These are phyloP conservation scores for Avena sativa DNA, from an alignment of 176 grass and related monocot species.

Conservation along the genomic window DNA sequence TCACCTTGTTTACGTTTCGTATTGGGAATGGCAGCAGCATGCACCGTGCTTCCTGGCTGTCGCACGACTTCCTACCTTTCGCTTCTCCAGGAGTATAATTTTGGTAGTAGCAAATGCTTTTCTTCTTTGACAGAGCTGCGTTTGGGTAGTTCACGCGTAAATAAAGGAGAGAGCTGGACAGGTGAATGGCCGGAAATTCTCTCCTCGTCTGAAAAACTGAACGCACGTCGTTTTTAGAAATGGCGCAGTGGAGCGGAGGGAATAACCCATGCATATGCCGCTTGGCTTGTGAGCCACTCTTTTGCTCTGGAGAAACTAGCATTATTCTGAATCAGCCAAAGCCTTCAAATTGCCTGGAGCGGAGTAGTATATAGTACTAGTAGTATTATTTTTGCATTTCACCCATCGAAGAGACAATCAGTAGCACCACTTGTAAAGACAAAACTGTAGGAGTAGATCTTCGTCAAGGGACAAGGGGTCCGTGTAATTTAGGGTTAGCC, in stretches of 20 bases:
- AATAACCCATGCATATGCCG: conserved; percentile 11
- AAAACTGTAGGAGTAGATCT: background rate
- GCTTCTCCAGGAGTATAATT: too few species aligned
- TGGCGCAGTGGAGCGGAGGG: background rate
- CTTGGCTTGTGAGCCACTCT: background rate
- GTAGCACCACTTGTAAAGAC: background rate
- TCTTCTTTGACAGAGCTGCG: background rate
- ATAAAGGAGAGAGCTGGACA: background rate
- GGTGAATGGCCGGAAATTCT: background rate
- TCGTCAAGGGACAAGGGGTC: background rate
- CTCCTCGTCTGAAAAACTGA: background rate
- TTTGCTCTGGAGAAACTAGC: background rate
- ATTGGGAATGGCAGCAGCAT: conserved; percentile 23
- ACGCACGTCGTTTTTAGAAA: background rate
- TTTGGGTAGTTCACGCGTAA: background rate
- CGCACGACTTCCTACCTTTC: background rate
- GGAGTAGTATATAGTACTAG: too few species aligned
- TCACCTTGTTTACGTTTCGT: conserved; percentile 54
- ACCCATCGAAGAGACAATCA: background rate
- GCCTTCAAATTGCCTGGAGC: background rate
- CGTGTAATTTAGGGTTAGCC: too few species aligned
- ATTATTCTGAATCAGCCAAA: background rate
- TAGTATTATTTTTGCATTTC: too few species aligned
- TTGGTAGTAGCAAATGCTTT: background rate
- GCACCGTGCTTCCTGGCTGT: background rate